Evolutionary conservation across 2,329 filamentous ascomycete genomes (phyloP).

Genomic region (Hypoxylon sp.): DNA sequence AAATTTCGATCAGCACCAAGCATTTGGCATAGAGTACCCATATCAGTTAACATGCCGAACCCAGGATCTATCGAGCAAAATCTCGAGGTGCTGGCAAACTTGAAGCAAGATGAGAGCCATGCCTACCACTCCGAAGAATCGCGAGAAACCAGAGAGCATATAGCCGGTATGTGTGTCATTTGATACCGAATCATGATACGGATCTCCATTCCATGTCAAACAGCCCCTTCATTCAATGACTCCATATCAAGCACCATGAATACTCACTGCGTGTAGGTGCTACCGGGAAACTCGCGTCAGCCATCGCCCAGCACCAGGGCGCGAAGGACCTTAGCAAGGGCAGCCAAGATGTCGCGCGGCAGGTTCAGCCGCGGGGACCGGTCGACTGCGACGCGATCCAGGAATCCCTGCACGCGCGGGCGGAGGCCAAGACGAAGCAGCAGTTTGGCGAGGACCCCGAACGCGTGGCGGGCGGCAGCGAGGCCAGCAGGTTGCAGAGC

Average conservation of each 20-base stretch:
- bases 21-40: background rate
- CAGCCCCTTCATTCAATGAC: too few relatives aligned
- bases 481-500: constrained; percentile 8
- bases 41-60: background rate
- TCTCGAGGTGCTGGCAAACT: constrained; percentile 2
- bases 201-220: too few relatives aligned
- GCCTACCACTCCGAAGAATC: background rate
- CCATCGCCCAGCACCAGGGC: background rate
- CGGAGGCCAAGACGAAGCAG: constrained; percentile 6
- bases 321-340: constrained; percentile 1
- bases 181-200: too few relatives aligned
- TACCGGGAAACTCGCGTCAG: constrained; percentile 1
- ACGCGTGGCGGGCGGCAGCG: background rate
- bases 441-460: constrained; percentile 9
- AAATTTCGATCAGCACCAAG: background rate
- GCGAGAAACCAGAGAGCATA: background rate
- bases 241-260: too few relatives aligned
- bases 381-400: constrained; percentile 2
- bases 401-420: background rate
- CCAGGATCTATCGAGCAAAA: background rate
- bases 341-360: background rate
- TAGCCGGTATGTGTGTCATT: background rate
- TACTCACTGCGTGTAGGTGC: background rate
- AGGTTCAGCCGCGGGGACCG: background rate
- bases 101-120: constrained; percentile 6